Percentiles rank a stretch among this genome's conserved stretches.
Evolutionary conservation across 495 filamentous ascomycete genomes (phyloP).

Genomic region (Sphaerosporella brunnea): DNA sequence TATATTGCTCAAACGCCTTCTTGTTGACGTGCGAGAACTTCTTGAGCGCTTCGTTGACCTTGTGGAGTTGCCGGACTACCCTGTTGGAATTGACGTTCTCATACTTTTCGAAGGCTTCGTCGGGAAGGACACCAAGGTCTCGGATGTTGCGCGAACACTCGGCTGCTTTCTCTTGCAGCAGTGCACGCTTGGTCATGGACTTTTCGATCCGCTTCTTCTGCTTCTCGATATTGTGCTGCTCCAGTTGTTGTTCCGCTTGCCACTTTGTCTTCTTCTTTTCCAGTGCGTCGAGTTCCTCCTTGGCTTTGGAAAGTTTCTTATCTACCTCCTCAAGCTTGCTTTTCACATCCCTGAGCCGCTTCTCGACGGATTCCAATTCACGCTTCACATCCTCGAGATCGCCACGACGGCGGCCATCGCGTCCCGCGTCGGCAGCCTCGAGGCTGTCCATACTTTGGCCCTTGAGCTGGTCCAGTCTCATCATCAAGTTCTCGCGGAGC

Average conservation of each 20-base stretch:
- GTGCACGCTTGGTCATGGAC: conserved; percentile 67
- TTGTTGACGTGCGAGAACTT: conserved; percentile 98
- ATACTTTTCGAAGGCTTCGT: conserved; percentile 87
- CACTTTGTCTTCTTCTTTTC: conserved; percentile 47
- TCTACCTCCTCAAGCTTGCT: conserved; percentile 55
- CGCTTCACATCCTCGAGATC: conserved; percentile 62
- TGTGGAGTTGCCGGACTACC: conserved; percentile 70
- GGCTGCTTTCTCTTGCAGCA: conserved; percentile 52
- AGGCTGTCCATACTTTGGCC: conserved; percentile 55
- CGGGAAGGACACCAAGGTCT: conserved; percentile 80
- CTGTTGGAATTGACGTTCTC: conserved; percentile 58
- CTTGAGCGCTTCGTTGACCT: conserved; percentile 83
- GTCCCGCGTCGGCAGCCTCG: conserved; percentile 27
- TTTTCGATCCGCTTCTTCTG: conserved; percentile 84
- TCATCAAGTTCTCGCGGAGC: conserved; percentile 65
- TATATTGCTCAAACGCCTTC: conserved; percentile 98
- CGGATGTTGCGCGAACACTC: conserved; percentile 78
- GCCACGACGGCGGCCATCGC: conserved; percentile 35
- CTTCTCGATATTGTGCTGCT: conserved; percentile 65
- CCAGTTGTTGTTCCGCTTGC: conserved; percentile 51
- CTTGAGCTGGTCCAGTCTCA: conserved; percentile 72
- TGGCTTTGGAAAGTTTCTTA: conserved; percentile 46
- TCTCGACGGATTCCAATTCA: conserved; percentile 60
- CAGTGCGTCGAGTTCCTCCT: conserved; percentile 39
- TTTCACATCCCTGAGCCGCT: conserved; percentile 43